Evolutionary conservation across 2,329 filamentous ascomycete species (phyloP), one percentile per base, ranked within the genome.

Genomic region (Colletotrichum gigasporum): DNA sequence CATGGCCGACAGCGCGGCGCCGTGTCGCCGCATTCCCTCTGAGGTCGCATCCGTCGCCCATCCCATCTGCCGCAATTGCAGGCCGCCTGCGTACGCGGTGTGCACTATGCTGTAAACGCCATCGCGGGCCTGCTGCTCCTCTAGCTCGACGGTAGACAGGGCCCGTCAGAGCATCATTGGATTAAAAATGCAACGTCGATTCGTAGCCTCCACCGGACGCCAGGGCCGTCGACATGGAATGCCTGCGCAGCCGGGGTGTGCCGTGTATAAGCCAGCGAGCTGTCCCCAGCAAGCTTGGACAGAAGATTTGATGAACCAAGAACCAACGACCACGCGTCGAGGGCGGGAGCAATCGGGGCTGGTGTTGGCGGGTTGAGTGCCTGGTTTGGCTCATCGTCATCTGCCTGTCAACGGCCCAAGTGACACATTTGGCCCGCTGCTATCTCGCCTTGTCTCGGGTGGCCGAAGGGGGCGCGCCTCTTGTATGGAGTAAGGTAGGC

Each of bases 181-280:
- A 48, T 45, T 52, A 35, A 34, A n/a, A 52, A 53, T 65, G 62
- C 55, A n/a, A 67, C 50, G 35, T 41, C 54, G 44, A 45, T 65
- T 65, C 53, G 30, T 54, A 22, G 42, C 54, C 44, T 50, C 54
- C 30, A 37, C 55, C 34, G 39, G 32, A 10, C 12, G 28, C 45
- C 11, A 22, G 32, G 47, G 47, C 22, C 16, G 9, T 34, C 20
- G 14, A 24, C 50, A 66, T 42, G 64, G 61, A 45, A n/a, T 22
- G 48, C 45, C 51, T 65, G 58, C 24, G 35, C 24, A 5, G 26
- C n/a, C 35, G 20, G 39, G 56, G 45, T 16, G 5, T 50, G 45
- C 24, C 45, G 11, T 32, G 41, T 11, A 11, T 37, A 53, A 47
- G 24, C 41, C 44, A 42, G 20, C 16, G 35, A 61, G 41, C 47